Percentiles rank a stretch among this genome's conserved stretches.
Evolutionary conservation across 192 early-diverging fungal species (phyloP).

Genomic region (Backusella westeae): DNA sequence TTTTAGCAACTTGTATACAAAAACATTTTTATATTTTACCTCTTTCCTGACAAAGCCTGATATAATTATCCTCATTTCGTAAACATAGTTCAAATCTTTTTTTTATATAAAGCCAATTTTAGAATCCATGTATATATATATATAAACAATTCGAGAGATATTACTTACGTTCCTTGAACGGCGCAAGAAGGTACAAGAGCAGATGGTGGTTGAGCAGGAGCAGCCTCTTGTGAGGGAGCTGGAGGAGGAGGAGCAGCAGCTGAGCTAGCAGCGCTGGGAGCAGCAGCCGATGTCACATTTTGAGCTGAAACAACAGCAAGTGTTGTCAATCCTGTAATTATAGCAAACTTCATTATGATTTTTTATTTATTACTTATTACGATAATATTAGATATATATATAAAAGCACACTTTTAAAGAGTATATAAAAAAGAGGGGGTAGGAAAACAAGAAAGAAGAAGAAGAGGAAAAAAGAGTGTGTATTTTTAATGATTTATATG

Average conservation of each 20-base stretch:
- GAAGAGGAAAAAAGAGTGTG: neutral
- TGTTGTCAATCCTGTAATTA: conserved; percentile 1
- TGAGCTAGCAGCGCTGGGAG: neutral
- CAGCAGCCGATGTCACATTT: neutral
- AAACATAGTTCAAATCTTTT: conserved; percentile 10
- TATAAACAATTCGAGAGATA: too few species aligned
- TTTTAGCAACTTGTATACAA: neutral
- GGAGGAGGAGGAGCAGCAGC: neutral
- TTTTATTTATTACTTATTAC: neutral
- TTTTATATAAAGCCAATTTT: neutral
- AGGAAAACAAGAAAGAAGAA: neutral
- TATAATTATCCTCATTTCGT: conserved; percentile 22
- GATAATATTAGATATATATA: neutral
- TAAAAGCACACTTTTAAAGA: neutral
- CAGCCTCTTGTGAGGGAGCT: neutral
- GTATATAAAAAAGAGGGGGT: neutral
- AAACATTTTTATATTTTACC: neutral
- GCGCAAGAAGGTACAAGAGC: neutral
- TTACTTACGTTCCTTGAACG: conserved; percentile 9
- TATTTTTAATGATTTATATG: neutral
- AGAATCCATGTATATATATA: too few species aligned
- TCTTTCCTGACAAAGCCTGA: conserved; percentile 12
- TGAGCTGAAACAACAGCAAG: conserved; percentile 3
- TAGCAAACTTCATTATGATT: neutral
- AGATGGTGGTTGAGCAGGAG: neutral